Conservation (phyloP, 441 rosid species). For the Cnidoscolus chayamansa region DNA sequence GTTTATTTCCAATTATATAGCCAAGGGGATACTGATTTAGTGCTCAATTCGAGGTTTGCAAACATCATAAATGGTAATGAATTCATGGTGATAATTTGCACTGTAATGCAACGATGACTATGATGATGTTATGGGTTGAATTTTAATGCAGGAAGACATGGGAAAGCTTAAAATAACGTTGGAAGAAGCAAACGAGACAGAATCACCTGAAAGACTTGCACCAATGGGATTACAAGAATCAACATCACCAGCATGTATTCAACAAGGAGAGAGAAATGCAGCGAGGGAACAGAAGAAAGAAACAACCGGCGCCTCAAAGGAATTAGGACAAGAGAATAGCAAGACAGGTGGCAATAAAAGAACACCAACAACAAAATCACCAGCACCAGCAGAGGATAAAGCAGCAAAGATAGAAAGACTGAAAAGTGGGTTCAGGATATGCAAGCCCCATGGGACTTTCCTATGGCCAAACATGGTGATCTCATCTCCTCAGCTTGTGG, state of each 20-base stretch:
- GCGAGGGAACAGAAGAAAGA: constrained; percentile 10
- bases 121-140: neutral
- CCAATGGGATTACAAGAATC: constrained; percentile 20
- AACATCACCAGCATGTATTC: constrained; percentile 14
- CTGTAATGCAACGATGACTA: too few species aligned
- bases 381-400: constrained; percentile 35
- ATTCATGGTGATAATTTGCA: too few species aligned
- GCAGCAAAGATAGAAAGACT: constrained; percentile 58
- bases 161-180: constrained; percentile 37
- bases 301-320: constrained; percentile 6
- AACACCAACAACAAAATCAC: constrained; percentile 19
- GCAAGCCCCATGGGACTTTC: constrained; percentile 75
- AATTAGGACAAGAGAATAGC: constrained; percentile 13
- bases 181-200: constrained; percentile 38
- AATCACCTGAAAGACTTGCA: constrained; percentile 24
- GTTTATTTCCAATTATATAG: too few species aligned
- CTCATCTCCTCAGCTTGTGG: constrained; percentile 32
- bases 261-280: constrained; percentile 20
- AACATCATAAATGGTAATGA: too few species aligned
- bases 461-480: constrained; percentile 62
- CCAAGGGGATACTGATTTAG: too few species aligned
- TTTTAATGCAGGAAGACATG: constrained; percentile 46
- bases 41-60: too few species aligned
- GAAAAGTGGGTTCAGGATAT: constrained; percentile 74
- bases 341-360: constrained; percentile 20